These are phyloP conservation scores for Podila verticillata DNA, from an alignment of 192 early-diverging fungal species.

Conservation along the genomic window DNA sequence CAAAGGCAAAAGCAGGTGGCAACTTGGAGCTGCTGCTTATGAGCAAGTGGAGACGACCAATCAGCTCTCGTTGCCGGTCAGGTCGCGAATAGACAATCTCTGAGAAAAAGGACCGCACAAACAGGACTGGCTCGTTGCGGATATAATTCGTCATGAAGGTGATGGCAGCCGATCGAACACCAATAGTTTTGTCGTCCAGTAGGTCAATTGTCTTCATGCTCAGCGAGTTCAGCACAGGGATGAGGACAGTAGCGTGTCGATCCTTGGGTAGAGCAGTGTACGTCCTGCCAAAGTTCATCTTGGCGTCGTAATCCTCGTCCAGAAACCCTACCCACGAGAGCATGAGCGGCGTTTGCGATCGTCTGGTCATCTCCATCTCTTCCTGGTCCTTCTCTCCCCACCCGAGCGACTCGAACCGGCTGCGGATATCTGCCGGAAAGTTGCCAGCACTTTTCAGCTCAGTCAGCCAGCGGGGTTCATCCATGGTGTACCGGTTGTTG, in stretches of 20 bases:
- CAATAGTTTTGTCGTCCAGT: slow-evolving; percentile 59
- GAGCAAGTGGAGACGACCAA: slow-evolving; percentile 57
- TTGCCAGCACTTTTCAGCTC: slow-evolving; percentile 59
- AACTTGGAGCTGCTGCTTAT: slow-evolving; percentile 57
- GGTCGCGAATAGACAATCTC: slow-evolving; percentile 56
- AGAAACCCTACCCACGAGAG: slow-evolving; percentile 60
- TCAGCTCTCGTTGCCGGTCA: slow-evolving; percentile 44
- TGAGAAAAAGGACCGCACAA: slow-evolving; percentile 59
- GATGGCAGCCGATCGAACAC: slow-evolving; percentile 52
- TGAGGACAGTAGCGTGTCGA: slow-evolving; percentile 40
- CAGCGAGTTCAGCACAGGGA: slow-evolving; percentile 56
- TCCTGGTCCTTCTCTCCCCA: slow-evolving; percentile 63
- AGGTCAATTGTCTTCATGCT: slow-evolving; percentile 60
- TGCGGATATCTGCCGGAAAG: slow-evolving; percentile 59
- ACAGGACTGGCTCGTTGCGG: slow-evolving; percentile 64
- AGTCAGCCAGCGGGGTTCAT: slow-evolving; percentile 60
- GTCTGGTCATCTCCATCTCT: slow-evolving; percentile 55
- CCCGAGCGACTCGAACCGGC: slow-evolving; percentile 60
- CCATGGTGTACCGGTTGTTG: slow-evolving; percentile 59
- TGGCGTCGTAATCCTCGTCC: slow-evolving; percentile 55
- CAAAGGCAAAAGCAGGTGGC: slow-evolving; percentile 61
- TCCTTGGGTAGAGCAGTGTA: slow-evolving; percentile 29
- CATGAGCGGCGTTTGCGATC: slow-evolving; percentile 56
- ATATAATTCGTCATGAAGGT: slow-evolving; percentile 59
- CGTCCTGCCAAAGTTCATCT: slow-evolving; percentile 38